Percentiles rank a stretch among this genome's conserved stretches.
Evolutionary conservation across 2,329 filamentous ascomycete species (phyloP).

Genomic region (Paraphoma chrysanthemicola): DNA sequence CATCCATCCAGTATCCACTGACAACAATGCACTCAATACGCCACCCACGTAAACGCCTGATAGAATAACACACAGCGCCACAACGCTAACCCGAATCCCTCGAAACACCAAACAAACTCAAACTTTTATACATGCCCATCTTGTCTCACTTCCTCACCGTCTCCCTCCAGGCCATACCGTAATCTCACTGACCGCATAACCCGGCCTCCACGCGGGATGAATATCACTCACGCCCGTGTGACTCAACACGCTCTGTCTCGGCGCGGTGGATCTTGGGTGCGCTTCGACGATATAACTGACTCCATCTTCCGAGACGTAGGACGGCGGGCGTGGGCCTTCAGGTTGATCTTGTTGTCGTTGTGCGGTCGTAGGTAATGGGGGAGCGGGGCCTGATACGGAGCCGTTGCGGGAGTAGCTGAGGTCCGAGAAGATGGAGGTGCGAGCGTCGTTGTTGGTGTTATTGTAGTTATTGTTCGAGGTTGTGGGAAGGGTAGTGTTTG

Average conservation of each 20-base stretch:
- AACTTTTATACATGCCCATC: not conserved
- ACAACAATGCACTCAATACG: no score
- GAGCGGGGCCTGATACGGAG: slow-evolving; percentile 2
- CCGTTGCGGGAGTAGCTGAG: slow-evolving; percentile 6
- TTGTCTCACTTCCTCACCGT: not conserved
- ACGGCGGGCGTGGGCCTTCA: slow-evolving; percentile 66
- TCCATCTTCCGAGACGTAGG: slow-evolving; percentile 78
- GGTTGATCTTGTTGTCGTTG: not conserved
- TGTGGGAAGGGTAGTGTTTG: not conserved
- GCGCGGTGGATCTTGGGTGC: slow-evolving; percentile 49
- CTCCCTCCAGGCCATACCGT: slow-evolving; percentile 12
- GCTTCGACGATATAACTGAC: slow-evolving; percentile 75
- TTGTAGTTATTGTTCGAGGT: not conserved
- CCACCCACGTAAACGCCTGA: no score
- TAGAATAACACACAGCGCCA: no score
- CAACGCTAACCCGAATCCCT: not conserved
- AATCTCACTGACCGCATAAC: slow-evolving; percentile 39
- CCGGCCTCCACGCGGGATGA: slow-evolving; percentile 47
- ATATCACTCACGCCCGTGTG: slow-evolving; percentile 39
- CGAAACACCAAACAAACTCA: not conserved
- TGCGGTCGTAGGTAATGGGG: not conserved
- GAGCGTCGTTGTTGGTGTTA: not conserved
- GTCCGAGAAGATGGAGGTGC: slow-evolving; percentile 8
- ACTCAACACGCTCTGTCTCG: slow-evolving; percentile 10
- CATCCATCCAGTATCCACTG: no score